These are phyloP conservation scores for Penicillium sp. DNA, from an alignment of 2,329 filamentous ascomycete species.

Conservation along the genomic window DNA sequence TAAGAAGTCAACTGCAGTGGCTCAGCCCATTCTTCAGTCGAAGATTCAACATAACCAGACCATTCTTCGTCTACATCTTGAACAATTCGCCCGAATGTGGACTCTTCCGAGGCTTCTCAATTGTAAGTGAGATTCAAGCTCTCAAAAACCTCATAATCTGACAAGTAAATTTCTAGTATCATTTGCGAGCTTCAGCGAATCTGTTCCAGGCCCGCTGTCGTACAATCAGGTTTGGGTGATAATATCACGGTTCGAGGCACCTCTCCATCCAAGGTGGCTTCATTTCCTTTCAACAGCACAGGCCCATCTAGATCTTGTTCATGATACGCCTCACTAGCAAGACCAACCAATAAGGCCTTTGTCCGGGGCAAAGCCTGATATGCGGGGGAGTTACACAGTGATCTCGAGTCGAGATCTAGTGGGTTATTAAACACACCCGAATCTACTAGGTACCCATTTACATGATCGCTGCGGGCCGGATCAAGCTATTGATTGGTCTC, in stretches of 20 bases:
- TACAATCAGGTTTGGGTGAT: conserved; percentile 9
- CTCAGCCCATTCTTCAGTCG: background rate
- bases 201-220: conserved; percentile 7
- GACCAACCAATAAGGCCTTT: background rate
- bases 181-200: conserved; percentile 12
- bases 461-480: too few species aligned
- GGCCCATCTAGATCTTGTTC: background rate
- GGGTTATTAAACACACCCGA: too few species aligned
- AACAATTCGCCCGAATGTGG: conserved; percentile 26
- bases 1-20: conserved; percentile 2
- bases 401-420: too few species aligned
- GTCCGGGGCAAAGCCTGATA: background rate
- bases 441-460: too few species aligned
- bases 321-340: background rate
- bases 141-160: background rate
- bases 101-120: conserved; percentile 12
- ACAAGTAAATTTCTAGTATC: conserved; percentile 1
- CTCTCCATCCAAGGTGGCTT: conserved; percentile 15
- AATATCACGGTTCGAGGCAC: conserved; percentile 14
- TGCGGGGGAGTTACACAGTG: too few species aligned
- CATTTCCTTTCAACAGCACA: conserved; percentile 12
- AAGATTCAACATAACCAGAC: conserved; percentile 15
- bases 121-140: background rate
- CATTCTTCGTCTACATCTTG: conserved; percentile 21
- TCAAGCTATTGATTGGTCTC: too few species aligned